A percentile compares a stretch with the other conserved stretches of the same genome.
These are phyloP conservation scores for Venturia oleaginea DNA, from an alignment of 2,329 filamentous ascomycete genomes.

Conservation along the genomic window DNA sequence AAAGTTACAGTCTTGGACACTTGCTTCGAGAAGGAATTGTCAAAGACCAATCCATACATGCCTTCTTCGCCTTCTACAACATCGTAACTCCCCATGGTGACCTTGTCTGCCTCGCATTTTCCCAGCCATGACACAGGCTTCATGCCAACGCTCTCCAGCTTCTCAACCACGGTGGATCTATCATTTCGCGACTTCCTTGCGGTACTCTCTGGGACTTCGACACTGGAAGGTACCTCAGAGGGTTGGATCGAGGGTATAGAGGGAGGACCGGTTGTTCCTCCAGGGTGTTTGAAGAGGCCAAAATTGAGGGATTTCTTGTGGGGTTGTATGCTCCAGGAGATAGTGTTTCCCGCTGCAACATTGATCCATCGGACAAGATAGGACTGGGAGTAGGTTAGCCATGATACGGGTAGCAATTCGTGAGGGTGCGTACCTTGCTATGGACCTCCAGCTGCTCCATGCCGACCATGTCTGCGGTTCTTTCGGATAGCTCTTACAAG, in stretches of 20 bases:
- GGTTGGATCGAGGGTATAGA: constrained; percentile 30
- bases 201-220: constrained; percentile 45
- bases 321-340: constrained; percentile 95
- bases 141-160: constrained; percentile 52
- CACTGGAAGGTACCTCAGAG: constrained; percentile 27
- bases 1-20: constrained; percentile 87
- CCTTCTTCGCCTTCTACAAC: constrained; percentile 66
- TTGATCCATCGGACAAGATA: constrained; percentile 98
- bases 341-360: constrained; percentile 80
- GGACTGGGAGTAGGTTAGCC: constrained; percentile 49
- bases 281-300: constrained; percentile 94
- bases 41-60: constrained; percentile 94
- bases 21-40: constrained; percentile 97
- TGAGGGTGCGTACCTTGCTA: constrained; percentile 62
- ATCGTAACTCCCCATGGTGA: constrained; percentile 82
- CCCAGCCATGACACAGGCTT: constrained; percentile 70
- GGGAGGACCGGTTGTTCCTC: constrained; percentile 46
- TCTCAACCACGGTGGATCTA: constrained; percentile 62
- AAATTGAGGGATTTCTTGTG: constrained; percentile 99
- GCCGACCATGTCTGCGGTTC: constrained; percentile 58
- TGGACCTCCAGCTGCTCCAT: constrained; percentile 97
- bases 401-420: neutral
- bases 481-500: neutral
- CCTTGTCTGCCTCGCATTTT: constrained; percentile 93
- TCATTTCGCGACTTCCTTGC: constrained; percentile 46